Evolutionary conservation across 2,329 filamentous ascomycete species (phyloP).

Genomic region (Fusarium sp.): DNA sequence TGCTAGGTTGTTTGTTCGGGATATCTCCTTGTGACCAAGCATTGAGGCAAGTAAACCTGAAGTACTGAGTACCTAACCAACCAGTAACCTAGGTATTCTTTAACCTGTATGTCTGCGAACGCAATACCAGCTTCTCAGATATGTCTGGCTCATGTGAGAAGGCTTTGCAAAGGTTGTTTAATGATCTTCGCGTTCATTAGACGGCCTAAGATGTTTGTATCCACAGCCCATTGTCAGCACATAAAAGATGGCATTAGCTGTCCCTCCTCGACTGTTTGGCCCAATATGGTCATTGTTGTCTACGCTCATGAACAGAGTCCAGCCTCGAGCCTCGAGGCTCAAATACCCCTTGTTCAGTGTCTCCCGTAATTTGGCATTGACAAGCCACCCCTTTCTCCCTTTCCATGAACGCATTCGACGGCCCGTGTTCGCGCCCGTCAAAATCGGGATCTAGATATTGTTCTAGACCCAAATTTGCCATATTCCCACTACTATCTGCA

Average conservation of each 20-base stretch:
- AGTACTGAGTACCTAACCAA: background rate
- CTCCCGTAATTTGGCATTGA: background rate
- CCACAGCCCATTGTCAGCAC: background rate
- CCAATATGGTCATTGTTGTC: background rate
- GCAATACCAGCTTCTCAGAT: background rate
- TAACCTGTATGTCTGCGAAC: background rate
- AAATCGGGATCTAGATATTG: slow-evolving; percentile 24
- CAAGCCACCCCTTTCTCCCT: slow-evolving; percentile 17
- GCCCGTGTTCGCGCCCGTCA: slow-evolving; percentile 14
- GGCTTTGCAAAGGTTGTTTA: background rate
- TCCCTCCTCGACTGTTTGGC: background rate
- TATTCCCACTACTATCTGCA: slow-evolving; percentile 22
- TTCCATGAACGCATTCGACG: background rate
- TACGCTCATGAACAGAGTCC: background rate
- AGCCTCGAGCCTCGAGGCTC: background rate
- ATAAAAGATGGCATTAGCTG: background rate
- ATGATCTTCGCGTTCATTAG: background rate
- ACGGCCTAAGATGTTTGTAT: background rate
- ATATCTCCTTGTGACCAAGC: background rate
- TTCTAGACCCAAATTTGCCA: slow-evolving; percentile 33
- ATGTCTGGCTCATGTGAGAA: background rate
- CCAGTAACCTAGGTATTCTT: background rate
- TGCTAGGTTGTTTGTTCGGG: background rate
- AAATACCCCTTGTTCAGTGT: background rate
- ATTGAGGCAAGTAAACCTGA: background rate